These are phyloP conservation scores for Lasiodiplodia sp. DNA, from an alignment of 2,329 filamentous ascomycete genomes.

Conservation along the genomic window DNA sequence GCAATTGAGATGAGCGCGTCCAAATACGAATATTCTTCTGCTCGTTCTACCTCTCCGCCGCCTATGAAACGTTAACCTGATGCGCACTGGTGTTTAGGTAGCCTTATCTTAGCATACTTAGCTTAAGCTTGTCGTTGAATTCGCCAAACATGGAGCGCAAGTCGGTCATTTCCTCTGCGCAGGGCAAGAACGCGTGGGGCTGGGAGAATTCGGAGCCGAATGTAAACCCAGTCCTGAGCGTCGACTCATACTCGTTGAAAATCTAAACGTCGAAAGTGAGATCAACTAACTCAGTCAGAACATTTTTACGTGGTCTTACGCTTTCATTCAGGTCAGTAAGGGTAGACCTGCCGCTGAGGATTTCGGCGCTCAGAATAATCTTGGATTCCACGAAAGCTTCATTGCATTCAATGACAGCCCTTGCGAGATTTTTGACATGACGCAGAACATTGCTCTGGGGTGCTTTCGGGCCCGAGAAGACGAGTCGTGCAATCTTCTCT, in stretches of 20 bases:
- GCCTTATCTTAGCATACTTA: not conserved
- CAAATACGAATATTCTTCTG: not conserved
- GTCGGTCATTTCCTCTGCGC: not conserved
- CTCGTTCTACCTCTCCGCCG: not conserved
- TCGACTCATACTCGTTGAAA: not conserved
- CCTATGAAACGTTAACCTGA: not conserved
- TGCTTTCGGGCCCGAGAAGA: not conserved
- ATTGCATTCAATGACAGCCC: not conserved
- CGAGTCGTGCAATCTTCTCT: not conserved
- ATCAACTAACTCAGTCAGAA: not conserved
- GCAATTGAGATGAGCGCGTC: not conserved
- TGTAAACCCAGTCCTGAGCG: not conserved
- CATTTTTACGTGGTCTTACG: not conserved
- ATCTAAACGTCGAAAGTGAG: not conserved
- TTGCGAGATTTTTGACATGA: slow-evolving; percentile 1
- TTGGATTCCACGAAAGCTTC: not conserved
- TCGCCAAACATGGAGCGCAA: not conserved
- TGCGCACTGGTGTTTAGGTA: not conserved
- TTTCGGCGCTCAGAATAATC: not conserved
- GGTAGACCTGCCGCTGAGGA: not conserved
- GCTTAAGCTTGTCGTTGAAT: not conserved
- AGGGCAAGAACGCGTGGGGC: not conserved
- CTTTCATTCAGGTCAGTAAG: not conserved
- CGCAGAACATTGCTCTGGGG: not conserved
- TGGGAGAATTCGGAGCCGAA: not conserved